These are phyloP conservation scores for Paramecium pentaurelia DNA, from an alignment of 73 alveolate species.

Conservation along the genomic window DNA sequence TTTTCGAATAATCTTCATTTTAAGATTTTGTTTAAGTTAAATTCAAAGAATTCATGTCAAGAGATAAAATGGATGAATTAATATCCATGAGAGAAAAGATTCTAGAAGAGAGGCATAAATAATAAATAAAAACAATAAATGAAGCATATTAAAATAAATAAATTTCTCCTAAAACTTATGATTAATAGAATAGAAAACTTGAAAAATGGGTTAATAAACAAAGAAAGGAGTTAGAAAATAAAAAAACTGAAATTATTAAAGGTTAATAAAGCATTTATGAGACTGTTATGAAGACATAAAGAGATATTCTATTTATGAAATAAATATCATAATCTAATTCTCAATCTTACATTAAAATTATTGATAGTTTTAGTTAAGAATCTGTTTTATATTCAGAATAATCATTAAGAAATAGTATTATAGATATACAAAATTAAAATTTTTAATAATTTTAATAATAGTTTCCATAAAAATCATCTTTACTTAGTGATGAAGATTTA, in stretches of 20 bases:
- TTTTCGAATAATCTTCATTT: constrained; percentile 67
- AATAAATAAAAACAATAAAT: constrained; percentile 63
- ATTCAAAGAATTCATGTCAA: constrained; percentile 58
- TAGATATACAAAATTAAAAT: constrained; percentile 11
- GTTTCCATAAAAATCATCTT: neutral
- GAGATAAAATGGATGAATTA: constrained; percentile 63
- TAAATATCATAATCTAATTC: constrained; percentile 19
- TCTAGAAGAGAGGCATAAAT: constrained; percentile 63
- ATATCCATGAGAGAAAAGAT: constrained; percentile 72
- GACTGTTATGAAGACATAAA: constrained; percentile 69
- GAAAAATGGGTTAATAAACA: constrained; percentile 73
- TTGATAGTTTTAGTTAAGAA: constrained; percentile 45
- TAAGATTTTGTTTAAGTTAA: constrained; percentile 59
- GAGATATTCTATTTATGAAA: constrained; percentile 33
- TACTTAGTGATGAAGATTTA: neutral
- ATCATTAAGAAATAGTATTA: constrained; percentile 5
- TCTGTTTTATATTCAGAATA: constrained; percentile 1
- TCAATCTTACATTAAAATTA: constrained; percentile 25
- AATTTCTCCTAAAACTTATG: constrained; percentile 68
- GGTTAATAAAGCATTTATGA: constrained; percentile 65
- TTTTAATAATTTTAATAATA: neutral
- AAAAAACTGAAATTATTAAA: constrained; percentile 55
- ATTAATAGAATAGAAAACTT: constrained; percentile 46
- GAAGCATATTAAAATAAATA: constrained; percentile 59
- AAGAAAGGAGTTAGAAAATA: constrained; percentile 62